Percentiles rank a stretch among this genome's conserved stretches.
Conservation (phyloP, 768 basidiomycete genomes). For the Naganishia randhawae region DNA sequence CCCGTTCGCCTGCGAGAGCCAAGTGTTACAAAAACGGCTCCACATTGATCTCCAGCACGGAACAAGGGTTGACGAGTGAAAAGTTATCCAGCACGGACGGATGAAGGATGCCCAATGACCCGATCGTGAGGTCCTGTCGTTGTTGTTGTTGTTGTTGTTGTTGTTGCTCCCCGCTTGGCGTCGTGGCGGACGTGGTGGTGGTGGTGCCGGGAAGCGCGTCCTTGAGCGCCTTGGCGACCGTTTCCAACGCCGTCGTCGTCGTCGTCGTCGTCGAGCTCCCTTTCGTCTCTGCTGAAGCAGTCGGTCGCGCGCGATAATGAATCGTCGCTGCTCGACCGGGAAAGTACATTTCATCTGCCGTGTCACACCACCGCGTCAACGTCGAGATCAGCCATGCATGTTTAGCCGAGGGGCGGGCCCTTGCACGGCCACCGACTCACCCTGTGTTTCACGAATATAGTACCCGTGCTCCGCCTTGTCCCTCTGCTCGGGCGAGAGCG, state of each 20-base stretch:
- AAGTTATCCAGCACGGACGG: slow-evolving; percentile 87
- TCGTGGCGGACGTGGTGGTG: too few species aligned
- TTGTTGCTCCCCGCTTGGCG: too few species aligned
- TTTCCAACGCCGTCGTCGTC: slow-evolving; percentile 3
- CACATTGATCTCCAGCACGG: slow-evolving; percentile 85
- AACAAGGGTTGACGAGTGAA: slow-evolving; percentile 91
- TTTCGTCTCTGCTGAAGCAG: slow-evolving; percentile 28
- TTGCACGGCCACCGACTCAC: slow-evolving; percentile 55
- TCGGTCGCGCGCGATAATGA: slow-evolving; percentile 64
- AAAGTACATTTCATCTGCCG: slow-evolving; percentile 84
- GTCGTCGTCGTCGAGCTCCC: slow-evolving; percentile 6
- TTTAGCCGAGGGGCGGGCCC: neutral
- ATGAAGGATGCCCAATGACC: slow-evolving; percentile 88
- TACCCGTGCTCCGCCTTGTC: slow-evolving; percentile 67
- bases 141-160: too few species aligned
- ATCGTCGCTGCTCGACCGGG: slow-evolving; percentile 90
- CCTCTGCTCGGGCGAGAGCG: slow-evolving; percentile 52
- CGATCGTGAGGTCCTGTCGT: slow-evolving; percentile 67
- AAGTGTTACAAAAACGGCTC: slow-evolving; percentile 94
- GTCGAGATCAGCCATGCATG: neutral
- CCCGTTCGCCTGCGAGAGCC: too few species aligned
- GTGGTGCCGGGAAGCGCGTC: slow-evolving; percentile 26
- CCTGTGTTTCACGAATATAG: slow-evolving; percentile 80
- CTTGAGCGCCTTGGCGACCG: slow-evolving; percentile 29
- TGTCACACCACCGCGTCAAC: too few species aligned